Evolutionary conservation across 2,329 filamentous ascomycete genomes (phyloP), one percentile per base, ranked within the genome.

Genomic region (Talaromyces funiculosus): DNA sequence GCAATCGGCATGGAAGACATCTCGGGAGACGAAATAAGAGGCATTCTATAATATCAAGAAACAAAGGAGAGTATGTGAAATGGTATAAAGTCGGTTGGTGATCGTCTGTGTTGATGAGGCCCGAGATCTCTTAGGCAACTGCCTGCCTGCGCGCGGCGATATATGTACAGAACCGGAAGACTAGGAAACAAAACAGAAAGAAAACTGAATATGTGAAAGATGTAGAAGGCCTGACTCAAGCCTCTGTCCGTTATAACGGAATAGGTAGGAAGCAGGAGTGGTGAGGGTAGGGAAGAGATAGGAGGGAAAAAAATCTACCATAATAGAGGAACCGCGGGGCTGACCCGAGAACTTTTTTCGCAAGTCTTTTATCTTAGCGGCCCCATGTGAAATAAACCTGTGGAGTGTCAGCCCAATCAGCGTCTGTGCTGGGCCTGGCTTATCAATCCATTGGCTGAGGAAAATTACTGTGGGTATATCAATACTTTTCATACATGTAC

Each of bases 11-110:
- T 76, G 66, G 68, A 72, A 67, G 72, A 72, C 62, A 70, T 64
- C 63, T 72, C 74, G 61, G 74, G 70, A 63, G 76, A 71, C 22
- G 76, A 75, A 42, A 75, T 69, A 68, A 82, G 80, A 67, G 80
- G 80, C 80, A 82, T 82, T 72, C 47, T 57, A 63, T 61, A 47
- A 53, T 14, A 37, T 20, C 9, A 40, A 37, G 20, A 54, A 53
- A 14, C 4, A 35, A 59, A 31, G 2, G 9, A 31, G 9, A 33
- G 12, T 33, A 40, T 24, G 24, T n/a, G 57, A 49, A 33, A 51
- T 1, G 45, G 4, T 31, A 53, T 58, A 24, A 45, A 9, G 49
- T 38, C 22, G 26, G 35, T 12, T 18, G 14, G 18, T 29, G 14
- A 35, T 35, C 38, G 37, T 58, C 14, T 43, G 31, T 42, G 37